These are phyloP conservation scores for Lipomyces spencermartinsiae DNA, from an alignment of 805 yeast species.

Conservation along the genomic window DNA sequence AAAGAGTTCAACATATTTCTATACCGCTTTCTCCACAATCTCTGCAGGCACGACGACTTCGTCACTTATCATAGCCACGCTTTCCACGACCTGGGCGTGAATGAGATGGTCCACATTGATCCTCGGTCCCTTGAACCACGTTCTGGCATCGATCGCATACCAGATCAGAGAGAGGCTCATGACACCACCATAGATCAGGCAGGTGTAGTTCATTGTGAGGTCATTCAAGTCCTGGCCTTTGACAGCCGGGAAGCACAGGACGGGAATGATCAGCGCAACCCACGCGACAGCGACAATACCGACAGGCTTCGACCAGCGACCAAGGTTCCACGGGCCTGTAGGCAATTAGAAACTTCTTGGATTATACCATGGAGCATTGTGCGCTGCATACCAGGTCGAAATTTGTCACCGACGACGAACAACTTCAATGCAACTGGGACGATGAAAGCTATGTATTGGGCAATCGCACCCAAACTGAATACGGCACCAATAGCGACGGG, in stretches of 20 bases:
- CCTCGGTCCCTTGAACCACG: background rate
- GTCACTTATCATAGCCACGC: background rate
- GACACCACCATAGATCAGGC: conserved; percentile 1
- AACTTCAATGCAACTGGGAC: background rate
- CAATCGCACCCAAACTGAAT: background rate
- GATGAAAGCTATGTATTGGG: background rate
- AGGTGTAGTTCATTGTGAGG: background rate
- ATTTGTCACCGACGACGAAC: background rate
- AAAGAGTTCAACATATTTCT: background rate
- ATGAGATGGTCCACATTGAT: background rate
- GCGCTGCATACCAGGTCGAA: background rate
- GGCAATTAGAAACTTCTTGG: background rate
- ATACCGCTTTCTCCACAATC: background rate
- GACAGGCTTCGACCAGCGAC: conserved; percentile 1
- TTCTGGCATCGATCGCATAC: conserved; percentile 1
- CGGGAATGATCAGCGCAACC: background rate
- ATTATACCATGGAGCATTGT: background rate
- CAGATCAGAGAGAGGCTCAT: background rate
- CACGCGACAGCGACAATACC: background rate
- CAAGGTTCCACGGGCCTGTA: background rate
- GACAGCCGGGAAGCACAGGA: conserved; percentile 1
- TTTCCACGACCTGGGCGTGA: background rate
- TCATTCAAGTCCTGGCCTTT: background rate
- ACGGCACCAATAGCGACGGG: background rate
- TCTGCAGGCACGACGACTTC: background rate